Base-by-base conservation (phyloP, 1,284 basidiomycete genomes). In the Mycosarcoma maydis region DNA sequence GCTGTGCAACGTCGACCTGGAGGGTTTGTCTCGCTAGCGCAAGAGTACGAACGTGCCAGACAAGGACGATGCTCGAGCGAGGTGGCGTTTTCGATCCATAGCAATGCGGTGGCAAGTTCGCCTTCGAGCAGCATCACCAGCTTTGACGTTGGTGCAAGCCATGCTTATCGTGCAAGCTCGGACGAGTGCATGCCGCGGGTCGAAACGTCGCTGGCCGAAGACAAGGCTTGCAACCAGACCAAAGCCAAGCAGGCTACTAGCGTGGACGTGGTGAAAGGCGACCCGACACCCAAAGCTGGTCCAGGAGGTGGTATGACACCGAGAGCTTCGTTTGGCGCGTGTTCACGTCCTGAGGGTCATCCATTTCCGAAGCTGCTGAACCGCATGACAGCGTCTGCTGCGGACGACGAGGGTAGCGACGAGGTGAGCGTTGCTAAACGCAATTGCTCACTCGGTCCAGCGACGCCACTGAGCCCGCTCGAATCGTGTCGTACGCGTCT, bases 11-110 rank as follows among this genome's bases (percentile, higher is more conserved):
- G 67, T 3, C 43, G 67, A 11, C 67, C 67, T 1, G 67, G 67
- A 6, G 67, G 67, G 9, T 70, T 70, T 37, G 67, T 52, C 3
- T 70, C 67, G 48, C 46, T 70, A 24, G 67, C 67, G 9, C 60
- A 65, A 17, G 67, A 65, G 44, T 70, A 70, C 36, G 67, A 70
- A 24, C 26, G 36, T 4, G 57, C 67, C 0, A 26, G 60, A n/a
- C 56, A 52, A 34, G 29, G 32, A 7, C 36, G 66, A n/a, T 32
- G 67, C 3, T 26, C 47, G 14, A 55, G 55, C 38, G 67, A 64
- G 24, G 58, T 52, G 13, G 56, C 39, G 4, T 70, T 57, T 44
- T 60, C 56, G 9, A 43, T 70, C 32, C 10, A 60, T 27, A 70
- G 67, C 53, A 60, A 60, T 22, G 67, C 67, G 2, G 20, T 70